phyloP scores from a whole-genome alignment of 2,329 filamentous ascomycete genomes.

The Chaetomium strumarium region DNA sequence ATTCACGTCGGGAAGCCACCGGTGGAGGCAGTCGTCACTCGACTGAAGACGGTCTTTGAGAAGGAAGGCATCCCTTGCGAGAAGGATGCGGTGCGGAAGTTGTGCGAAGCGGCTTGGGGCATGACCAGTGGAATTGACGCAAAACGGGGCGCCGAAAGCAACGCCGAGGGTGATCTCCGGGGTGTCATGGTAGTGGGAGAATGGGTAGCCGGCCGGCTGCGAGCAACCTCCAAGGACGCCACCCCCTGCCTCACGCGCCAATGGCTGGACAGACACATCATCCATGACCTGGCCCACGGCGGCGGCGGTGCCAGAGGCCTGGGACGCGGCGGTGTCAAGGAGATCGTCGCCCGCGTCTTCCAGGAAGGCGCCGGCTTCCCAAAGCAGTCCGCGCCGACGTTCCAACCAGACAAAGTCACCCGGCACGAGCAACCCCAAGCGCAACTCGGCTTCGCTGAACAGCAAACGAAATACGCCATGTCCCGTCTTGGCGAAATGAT shows the following conservation, averaged over 20 bases:
- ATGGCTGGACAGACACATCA: constrained; percentile 70
- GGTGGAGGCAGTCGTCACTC: constrained; percentile 74
- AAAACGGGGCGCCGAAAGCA: constrained; percentile 60
- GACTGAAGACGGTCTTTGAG: constrained; percentile 78
- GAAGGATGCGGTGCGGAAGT: constrained; percentile 76
- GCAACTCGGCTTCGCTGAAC: constrained; percentile 65
- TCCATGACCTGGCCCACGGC: constrained; percentile 61
- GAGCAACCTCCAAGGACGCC: constrained; percentile 39
- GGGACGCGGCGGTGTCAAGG: constrained; percentile 64
- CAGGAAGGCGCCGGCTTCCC: constrained; percentile 74
- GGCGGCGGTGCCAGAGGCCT: constrained; percentile 66
- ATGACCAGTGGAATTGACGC: constrained; percentile 67
- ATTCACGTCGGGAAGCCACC: constrained; percentile 87
- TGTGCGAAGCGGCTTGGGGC: constrained; percentile 80
- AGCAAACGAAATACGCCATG: constrained; percentile 66
- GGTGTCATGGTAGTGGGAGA: constrained; percentile 82
- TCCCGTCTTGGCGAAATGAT: constrained; percentile 68
- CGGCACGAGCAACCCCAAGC: constrained; percentile 50
- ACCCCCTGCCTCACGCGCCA: constrained; percentile 57
- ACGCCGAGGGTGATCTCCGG: constrained; percentile 67
- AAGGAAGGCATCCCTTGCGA: constrained; percentile 87
- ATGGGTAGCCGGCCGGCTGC: constrained; percentile 73
- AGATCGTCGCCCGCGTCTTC: constrained; percentile 74
- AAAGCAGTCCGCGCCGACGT: constrained; percentile 41
- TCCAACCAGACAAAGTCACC: constrained; percentile 36